Percentiles rank a stretch among this genome's conserved stretches.
Evolutionary conservation across 805 yeast genomes (phyloP).

Genomic region (Clavispora vitiphila): DNA sequence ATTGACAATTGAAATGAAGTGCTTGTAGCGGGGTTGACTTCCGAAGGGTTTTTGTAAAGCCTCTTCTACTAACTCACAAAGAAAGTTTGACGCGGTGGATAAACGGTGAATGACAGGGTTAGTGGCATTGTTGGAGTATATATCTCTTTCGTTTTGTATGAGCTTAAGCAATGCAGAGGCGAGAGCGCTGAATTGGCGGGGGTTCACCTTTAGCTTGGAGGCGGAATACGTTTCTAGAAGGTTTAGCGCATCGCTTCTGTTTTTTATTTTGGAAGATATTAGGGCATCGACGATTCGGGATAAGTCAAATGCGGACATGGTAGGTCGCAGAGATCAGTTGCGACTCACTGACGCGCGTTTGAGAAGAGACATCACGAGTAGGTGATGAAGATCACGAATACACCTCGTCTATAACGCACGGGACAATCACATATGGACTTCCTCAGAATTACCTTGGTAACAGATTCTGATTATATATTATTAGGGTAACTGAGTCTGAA

Average conservation of each 20-base stretch:
- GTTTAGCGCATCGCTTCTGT: slow-evolving; percentile 13
- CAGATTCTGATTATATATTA: too few relatives aligned
- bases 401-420: too few relatives aligned
- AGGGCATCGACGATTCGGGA: slow-evolving; percentile 11
- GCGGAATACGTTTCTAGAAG: slow-evolving; percentile 6
- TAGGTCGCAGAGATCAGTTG: background rate
- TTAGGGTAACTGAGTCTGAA: too few relatives aligned
- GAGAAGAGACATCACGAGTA: too few relatives aligned
- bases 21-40: slow-evolving; percentile 18
- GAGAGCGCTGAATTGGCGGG: slow-evolving; percentile 21
- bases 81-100: slow-evolving; percentile 25
- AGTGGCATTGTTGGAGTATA: slow-evolving; percentile 21
- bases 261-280: slow-evolving; percentile 8
- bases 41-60: slow-evolving; percentile 10
- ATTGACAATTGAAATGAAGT: slow-evolving; percentile 15
- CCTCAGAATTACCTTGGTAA: too few relatives aligned
- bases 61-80: slow-evolving; percentile 21
- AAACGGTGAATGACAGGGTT: slow-evolving; percentile 24
- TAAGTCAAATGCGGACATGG: slow-evolving; percentile 14
- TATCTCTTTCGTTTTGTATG: slow-evolving; percentile 32
- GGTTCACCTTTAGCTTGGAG: slow-evolving; percentile 14
- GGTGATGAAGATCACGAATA: too few relatives aligned
- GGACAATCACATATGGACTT: too few relatives aligned
- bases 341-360: background rate
- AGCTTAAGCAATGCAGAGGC: slow-evolving; percentile 21